These are phyloP conservation scores for Pichia sporocuriosa DNA, from an alignment of 805 yeast species.

Conservation along the genomic window DNA sequence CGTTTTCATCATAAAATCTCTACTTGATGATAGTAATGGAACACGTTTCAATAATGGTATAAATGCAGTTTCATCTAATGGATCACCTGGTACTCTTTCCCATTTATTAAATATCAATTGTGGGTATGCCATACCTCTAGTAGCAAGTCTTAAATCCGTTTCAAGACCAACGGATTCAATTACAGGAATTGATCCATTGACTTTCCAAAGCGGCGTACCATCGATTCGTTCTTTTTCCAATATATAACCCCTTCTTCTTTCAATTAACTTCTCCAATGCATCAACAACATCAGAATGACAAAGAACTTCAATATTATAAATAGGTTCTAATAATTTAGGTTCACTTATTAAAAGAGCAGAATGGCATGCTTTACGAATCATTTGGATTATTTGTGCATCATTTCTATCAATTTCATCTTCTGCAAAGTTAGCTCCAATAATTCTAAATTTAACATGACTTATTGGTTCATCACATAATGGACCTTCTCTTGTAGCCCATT, in stretches of 20 bases:
- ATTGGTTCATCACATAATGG: conserved; percentile 88
- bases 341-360: conserved; percentile 70
- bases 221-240: conserved; percentile 46
- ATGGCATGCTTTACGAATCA: conserved; percentile 78
- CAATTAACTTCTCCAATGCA: conserved; percentile 34
- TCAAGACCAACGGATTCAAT: conserved; percentile 89
- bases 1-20: conserved; percentile 87
- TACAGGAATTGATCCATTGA: conserved; percentile 70
- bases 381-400: conserved; percentile 70
- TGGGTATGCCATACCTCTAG: conserved; percentile 75
- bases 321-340: conserved; percentile 80
- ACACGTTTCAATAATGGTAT: conserved; percentile 76
- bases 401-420: conserved; percentile 42
- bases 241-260: conserved; percentile 64
- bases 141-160: conserved; percentile 70
- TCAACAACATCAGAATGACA: conserved; percentile 37
- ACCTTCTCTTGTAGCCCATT: conserved; percentile 79
- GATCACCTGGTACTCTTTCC: conserved; percentile 86
- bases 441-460: conserved; percentile 59
- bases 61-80: conserved; percentile 57
- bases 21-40: conserved; percentile 57
- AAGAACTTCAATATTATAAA: conserved; percentile 52
- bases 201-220: conserved; percentile 61
- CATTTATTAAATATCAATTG: conserved; percentile 62
- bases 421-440: conserved; percentile 54